Percentiles rank a stretch among this genome's conserved stretches.
Conservation (phyloP, 306 rosid species). For the Leucaena leucocephala region DNA sequence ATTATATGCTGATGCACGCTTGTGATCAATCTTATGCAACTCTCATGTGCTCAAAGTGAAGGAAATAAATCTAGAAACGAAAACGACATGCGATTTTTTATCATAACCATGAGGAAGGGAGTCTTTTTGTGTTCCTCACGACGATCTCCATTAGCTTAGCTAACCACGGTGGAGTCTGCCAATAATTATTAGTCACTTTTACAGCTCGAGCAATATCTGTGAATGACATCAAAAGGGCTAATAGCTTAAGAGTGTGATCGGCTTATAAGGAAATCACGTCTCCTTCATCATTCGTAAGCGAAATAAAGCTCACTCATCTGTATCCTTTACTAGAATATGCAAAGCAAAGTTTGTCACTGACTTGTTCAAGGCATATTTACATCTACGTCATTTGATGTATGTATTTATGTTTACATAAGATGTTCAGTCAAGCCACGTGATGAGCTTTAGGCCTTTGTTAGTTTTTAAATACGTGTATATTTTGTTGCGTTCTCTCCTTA, state of each 20-base stretch:
- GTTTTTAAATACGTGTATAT: neutral
- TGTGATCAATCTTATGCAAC: conserved; percentile 31
- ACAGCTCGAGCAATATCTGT: conserved; percentile 31
- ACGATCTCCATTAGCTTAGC: conserved; percentile 23
- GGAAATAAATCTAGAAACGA: conserved; percentile 24
- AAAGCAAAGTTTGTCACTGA: conserved; percentile 21
- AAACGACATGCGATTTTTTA: conserved; percentile 47
- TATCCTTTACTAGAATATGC: conserved; percentile 24
- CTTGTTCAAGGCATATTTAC: conserved; percentile 29
- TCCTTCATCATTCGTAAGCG: conserved; percentile 26
- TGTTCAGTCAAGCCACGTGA: neutral
- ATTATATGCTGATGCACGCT: conserved; percentile 37
- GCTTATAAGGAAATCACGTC: conserved; percentile 5
- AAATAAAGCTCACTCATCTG: conserved; percentile 28
- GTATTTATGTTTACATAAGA: neutral
- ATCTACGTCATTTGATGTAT: neutral
- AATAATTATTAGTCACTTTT: conserved; percentile 37
- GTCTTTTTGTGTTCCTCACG: too few species aligned
- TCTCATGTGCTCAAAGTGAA: conserved; percentile 35
- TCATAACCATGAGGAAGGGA: conserved; percentile 17
- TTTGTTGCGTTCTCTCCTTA: neutral
- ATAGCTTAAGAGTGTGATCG: conserved; percentile 20
- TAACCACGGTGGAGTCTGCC: conserved; percentile 21
- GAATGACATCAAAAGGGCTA: conserved; percentile 25
- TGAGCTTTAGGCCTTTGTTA: neutral